Conservation (phyloP, 2,329 filamentous ascomycete genomes). For the Blumeria graminis region DNA sequence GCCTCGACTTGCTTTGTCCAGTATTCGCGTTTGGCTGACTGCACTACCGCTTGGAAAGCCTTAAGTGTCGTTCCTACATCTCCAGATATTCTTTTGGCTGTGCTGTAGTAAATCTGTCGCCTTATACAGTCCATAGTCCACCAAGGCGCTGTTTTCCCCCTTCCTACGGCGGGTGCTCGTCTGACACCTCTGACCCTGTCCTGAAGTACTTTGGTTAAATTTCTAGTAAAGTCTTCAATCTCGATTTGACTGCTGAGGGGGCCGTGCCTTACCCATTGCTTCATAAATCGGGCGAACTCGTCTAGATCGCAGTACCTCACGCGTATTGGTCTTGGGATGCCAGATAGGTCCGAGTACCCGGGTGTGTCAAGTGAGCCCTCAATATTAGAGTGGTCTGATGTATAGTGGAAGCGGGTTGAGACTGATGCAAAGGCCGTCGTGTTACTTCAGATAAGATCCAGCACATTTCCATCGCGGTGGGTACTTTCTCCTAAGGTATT, state of each 20-base stretch:
- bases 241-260: not conserved
- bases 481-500: not conserved
- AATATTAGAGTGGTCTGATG: not conserved
- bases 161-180: not conserved
- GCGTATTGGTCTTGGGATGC: not conserved
- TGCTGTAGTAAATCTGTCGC: not conserved
- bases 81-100: not conserved
- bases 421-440: not conserved
- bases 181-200: not conserved
- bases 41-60: not conserved
- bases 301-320: not conserved
- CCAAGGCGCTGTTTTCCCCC: not conserved
- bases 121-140: not conserved
- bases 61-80: not conserved
- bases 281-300: not conserved
- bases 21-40: not conserved
- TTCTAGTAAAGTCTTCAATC: not conserved
- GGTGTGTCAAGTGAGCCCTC: not conserved
- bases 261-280: not conserved
- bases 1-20: not conserved
- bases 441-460: not conserved
- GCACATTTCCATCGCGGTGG: not conserved
- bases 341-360: not conserved
- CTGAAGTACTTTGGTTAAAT: not conserved
- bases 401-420: not conserved